Conservation (phyloP, 2,329 filamentous ascomycete genomes). For the Neoarthrinium moseri region DNA sequence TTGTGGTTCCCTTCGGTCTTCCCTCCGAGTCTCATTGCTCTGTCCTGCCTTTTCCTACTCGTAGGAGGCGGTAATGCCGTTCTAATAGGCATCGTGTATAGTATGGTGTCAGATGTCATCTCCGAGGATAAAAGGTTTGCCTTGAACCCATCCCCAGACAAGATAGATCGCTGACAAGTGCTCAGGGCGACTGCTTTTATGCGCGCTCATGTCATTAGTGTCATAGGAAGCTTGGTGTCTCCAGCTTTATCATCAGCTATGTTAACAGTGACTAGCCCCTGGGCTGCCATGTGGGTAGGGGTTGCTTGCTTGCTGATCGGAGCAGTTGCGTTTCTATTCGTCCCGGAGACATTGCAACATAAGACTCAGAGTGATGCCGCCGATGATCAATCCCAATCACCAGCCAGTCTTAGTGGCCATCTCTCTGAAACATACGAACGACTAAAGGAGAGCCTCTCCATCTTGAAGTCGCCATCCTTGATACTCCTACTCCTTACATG, state of each 20-base stretch:
- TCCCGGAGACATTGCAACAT: constrained; percentile 15
- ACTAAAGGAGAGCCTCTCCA: constrained; percentile 9
- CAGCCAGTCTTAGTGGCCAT: neutral
- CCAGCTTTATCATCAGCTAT: constrained; percentile 34
- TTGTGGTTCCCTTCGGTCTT: constrained; percentile 31
- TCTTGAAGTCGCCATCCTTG: constrained; percentile 14
- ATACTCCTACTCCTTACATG: constrained; percentile 15
- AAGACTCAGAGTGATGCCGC: constrained; percentile 4
- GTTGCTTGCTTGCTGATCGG: neutral
- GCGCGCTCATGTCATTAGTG: constrained; percentile 23
- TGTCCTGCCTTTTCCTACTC: constrained; percentile 29
- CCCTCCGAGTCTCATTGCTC: constrained; percentile 31
- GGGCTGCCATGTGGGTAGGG: constrained; percentile 17
- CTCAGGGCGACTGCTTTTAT: constrained; percentile 35
- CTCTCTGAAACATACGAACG: constrained; percentile 1
- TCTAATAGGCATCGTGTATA: constrained; percentile 27
- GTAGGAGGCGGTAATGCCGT: constrained; percentile 34
- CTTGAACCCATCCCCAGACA: neutral
- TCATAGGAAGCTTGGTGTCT: constrained; percentile 33
- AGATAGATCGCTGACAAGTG: neutral
- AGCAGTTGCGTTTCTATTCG: constrained; percentile 7
- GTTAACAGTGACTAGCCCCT: constrained; percentile 31
- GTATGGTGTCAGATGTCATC: constrained; percentile 35
- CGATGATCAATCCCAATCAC: neutral
- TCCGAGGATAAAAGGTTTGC: constrained; percentile 33